Base-by-base conservation (phyloP, 1,284 basidiomycete species). In the Amylostereum chailletii region DNA sequence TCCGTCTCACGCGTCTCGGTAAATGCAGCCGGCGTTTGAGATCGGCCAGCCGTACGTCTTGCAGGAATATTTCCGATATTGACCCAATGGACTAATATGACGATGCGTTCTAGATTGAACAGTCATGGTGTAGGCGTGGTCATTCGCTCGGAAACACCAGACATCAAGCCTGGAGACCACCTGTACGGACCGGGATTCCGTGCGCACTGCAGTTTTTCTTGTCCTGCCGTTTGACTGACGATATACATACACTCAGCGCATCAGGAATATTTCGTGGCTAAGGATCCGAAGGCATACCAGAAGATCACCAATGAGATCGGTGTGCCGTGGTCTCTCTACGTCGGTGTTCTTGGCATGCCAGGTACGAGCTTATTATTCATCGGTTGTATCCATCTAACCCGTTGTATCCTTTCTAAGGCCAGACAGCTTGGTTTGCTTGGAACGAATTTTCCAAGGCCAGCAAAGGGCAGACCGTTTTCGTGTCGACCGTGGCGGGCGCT, bases 81-180 rank as follows among this genome's bases (percentile, higher is more conserved):
- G 41, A 1, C 27, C 5, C 11, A 8, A 11, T 10, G 11, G n/a
- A 27, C 34, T 32, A 37, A 9, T 26, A 10, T 45, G 31, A 45
- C 44, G n/a, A n/a, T 34, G 39, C 8, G 42, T 26, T 30, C 33
- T 9, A 19, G 19, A 19, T 31, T 43, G 5, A 8, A 41, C 7
- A 55, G 58, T 34, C 56, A 53, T 47, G 72, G 71, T 9, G 60
- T 77, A 27, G 72, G 67, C 6, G 61, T 71, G 4, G 63, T 78
- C 32, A 26, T 77, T 1, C 68, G 73, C 34, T 75, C 74, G 0
- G 75, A 78, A 50, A 52, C 62, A 40, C 34, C 61, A 0, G 55
- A 56, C 1, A 61, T 71, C 26, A 68, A 71, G 53, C 47, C 53
- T 5, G 76, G 76, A 1, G 71, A 75, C 51, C 69, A 76, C 53